phyloP scores from a whole-genome alignment of 345 rosid species.

The Sonneratia caseolaris region DNA sequence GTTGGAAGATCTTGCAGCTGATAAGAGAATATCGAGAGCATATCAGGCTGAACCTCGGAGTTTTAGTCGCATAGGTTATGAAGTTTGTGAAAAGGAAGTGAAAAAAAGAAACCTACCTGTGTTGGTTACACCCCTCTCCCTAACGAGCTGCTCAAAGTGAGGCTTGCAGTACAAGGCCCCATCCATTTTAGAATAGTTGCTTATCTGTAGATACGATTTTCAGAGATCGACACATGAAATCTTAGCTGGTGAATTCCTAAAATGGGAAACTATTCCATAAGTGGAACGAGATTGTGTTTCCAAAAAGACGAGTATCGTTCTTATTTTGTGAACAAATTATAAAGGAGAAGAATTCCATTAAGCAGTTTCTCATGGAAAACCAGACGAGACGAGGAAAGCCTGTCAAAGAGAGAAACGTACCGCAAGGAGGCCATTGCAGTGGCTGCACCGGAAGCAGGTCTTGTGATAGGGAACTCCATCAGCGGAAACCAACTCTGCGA shows the following conservation, averaged over 20 bases:
- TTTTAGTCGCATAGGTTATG: neutral
- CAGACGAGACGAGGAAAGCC: no score
- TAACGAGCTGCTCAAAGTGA: slow-evolving; percentile 78
- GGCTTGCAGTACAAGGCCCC: slow-evolving; percentile 78
- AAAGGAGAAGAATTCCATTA: no score
- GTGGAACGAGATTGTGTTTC: neutral
- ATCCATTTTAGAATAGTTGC: slow-evolving; percentile 60
- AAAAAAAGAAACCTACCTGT: slow-evolving; percentile 15
- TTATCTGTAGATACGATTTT: slow-evolving; percentile 28
- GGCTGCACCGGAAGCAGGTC: slow-evolving; percentile 82
- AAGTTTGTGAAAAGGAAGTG: neutral
- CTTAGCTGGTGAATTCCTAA: neutral
- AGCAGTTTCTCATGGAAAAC: no score
- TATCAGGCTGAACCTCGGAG: neutral
- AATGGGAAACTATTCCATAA: neutral
- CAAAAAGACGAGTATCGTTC: no score
- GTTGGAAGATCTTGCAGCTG: slow-evolving; percentile 36
- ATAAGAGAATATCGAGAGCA: neutral
- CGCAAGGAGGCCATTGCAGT: slow-evolving; percentile 74
- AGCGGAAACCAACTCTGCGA: slow-evolving; percentile 57
- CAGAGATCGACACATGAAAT: neutral
- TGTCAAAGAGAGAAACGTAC: slow-evolving; percentile 15
- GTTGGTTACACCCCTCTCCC: slow-evolving; percentile 44
- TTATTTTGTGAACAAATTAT: no score
- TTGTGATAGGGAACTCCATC: slow-evolving; percentile 78